Conservation (phyloP, 2,329 filamentous ascomycete species). For the Ophioceras dolichostomum region DNA sequence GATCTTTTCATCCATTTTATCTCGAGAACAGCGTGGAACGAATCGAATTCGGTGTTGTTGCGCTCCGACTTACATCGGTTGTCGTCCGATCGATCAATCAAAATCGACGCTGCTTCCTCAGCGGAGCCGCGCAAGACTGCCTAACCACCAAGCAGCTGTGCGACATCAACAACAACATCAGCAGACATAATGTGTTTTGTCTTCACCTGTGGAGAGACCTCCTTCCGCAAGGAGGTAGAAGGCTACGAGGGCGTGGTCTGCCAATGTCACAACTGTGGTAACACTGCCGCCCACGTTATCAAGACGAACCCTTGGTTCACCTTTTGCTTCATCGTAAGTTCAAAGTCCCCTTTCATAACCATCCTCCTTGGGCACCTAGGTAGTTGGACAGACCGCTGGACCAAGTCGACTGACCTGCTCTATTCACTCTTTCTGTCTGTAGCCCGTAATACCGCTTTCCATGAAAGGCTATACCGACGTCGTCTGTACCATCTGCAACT, state of each 20-base stretch:
- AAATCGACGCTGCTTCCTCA: too few relatives aligned
- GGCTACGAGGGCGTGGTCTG: conserved; percentile 50
- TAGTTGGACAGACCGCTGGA: not conserved
- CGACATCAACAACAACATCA: too few relatives aligned
- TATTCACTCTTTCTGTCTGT: conserved; percentile 1
- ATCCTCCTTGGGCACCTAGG: too few relatives aligned
- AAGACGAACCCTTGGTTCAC: conserved; percentile 65
- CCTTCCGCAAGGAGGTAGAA: conserved; percentile 44
- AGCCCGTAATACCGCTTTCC: conserved; percentile 62
- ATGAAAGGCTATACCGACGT: conserved; percentile 57
- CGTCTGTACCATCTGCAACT: conserved; percentile 64
- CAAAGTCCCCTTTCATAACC: too few relatives aligned
- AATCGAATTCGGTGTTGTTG: too few relatives aligned
- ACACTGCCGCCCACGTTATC: conserved; percentile 47
- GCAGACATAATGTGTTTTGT: conserved; percentile 41
- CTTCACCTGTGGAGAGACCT: conserved; percentile 50
- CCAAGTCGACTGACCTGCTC: not conserved
- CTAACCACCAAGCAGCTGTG: not conserved
- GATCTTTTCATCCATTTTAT: too few relatives aligned
- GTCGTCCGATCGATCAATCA: too few relatives aligned
- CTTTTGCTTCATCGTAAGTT: conserved; percentile 58
- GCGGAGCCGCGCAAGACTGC: too few relatives aligned
- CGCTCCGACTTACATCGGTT: too few relatives aligned
- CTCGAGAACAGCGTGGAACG: too few relatives aligned
- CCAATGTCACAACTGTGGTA: conserved; percentile 56